phyloP scores from a whole-genome alignment of 192 early-diverging fungal species.

The Linnemannia elongata region DNA sequence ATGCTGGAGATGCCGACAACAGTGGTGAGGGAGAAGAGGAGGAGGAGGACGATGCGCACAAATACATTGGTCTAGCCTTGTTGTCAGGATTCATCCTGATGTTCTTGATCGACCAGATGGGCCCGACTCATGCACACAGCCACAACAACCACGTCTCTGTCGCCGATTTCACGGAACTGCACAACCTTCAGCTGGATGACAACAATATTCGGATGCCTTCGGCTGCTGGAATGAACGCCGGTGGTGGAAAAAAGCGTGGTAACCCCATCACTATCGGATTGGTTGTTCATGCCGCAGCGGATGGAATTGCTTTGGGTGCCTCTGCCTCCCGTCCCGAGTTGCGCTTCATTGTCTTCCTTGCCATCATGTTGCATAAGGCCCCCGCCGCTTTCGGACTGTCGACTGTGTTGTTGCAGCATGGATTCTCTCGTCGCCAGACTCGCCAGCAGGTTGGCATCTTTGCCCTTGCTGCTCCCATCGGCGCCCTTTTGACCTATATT shows the following conservation, averaged over 20 bases:
- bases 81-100: conserved; percentile 89
- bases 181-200: conserved; percentile 47
- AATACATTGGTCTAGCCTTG: conserved; percentile 84
- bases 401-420: conserved; percentile 87
- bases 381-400: conserved; percentile 93
- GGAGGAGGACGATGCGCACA: conserved; percentile 58
- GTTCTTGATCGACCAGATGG: conserved; percentile 88
- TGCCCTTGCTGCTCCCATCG: conserved; percentile 86
- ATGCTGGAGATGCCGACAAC: background rate
- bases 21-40: background rate
- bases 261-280: conserved; percentile 87
- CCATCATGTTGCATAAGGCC: conserved; percentile 97
- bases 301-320: conserved; percentile 95
- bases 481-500: conserved; percentile 73
- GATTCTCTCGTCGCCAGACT: conserved; percentile 73
- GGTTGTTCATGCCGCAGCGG: conserved; percentile 95
- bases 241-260: conserved; percentile 58
- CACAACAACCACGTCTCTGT: conserved; percentile 46
- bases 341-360: conserved; percentile 89
- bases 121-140: conserved; percentile 59
- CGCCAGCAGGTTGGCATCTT: conserved; percentile 85
- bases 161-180: conserved; percentile 37
- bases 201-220: conserved; percentile 56
- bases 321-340: conserved; percentile 75
- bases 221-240: conserved; percentile 34